Evolutionary conservation across 345 rosid genomes (phyloP).

Genomic region (Anacardium occidentale): DNA sequence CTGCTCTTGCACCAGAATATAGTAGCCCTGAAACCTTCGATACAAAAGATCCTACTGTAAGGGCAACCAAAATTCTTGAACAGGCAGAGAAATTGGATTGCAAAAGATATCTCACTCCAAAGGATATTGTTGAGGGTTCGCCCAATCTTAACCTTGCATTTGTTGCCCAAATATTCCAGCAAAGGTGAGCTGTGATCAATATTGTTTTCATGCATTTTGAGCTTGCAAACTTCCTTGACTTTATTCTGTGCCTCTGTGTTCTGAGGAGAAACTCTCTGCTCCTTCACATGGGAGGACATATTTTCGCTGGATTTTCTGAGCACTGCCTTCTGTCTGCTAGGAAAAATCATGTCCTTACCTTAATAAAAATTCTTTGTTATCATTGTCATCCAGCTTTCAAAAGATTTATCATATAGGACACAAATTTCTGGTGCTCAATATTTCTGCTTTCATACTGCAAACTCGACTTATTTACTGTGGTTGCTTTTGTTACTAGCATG

Average conservation of each 20-base stretch:
- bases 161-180: slow-evolving; percentile 94
- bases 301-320: background rate
- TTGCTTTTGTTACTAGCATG: slow-evolving; percentile 17
- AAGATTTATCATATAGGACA: background rate
- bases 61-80: slow-evolving; percentile 81
- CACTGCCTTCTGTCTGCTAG: background rate
- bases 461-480: background rate
- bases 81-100: slow-evolving; percentile 98
- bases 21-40: slow-evolving; percentile 52
- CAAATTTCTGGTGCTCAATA: background rate
- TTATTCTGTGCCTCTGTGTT: background rate
- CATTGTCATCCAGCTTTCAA: background rate
- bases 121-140: slow-evolving; percentile 94
- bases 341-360: background rate
- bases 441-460: background rate
- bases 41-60: slow-evolving; percentile 58
- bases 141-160: slow-evolving; percentile 96
- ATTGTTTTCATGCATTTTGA: slow-evolving; percentile 1
- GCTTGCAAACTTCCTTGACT: background rate
- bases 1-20: slow-evolving; percentile 89
- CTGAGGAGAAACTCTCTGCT: background rate
- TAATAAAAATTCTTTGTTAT: background rate
- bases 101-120: slow-evolving; percentile 75
- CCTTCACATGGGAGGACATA: background rate
- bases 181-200: slow-evolving; percentile 51